These are phyloP conservation scores for Silene uniflora DNA, from an alignment of 148 eudicot genomes.

Conservation along the genomic window DNA sequence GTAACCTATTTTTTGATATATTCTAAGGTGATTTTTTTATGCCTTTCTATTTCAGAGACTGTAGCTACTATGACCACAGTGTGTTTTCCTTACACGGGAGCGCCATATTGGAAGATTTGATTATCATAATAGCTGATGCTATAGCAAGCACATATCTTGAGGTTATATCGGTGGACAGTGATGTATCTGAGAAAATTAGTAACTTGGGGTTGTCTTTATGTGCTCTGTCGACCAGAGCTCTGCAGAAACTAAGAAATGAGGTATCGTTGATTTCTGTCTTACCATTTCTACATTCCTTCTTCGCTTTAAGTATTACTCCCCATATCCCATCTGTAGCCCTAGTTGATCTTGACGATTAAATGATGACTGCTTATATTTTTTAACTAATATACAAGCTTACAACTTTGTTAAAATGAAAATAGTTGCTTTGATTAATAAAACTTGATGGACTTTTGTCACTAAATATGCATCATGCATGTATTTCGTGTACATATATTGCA, in stretches of 20 bases:
- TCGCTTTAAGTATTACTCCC: too few relatives aligned
- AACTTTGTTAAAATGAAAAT: too few relatives aligned
- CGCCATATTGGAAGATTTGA: conserved; percentile 79
- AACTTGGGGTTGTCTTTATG: conserved; percentile 67
- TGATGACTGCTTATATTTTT: too few relatives aligned
- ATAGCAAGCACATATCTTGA: conserved; percentile 86
- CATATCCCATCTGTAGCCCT: not conserved
- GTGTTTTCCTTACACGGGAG: conserved; percentile 55
- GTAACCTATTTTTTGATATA: not conserved
- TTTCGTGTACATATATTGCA: conserved; percentile 6
- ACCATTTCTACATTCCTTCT: not conserved
- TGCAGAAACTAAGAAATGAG: conserved; percentile 92
- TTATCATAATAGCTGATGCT: conserved; percentile 80
- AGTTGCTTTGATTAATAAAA: too few relatives aligned
- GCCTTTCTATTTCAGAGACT: conserved; percentile 45
- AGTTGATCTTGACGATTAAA: too few relatives aligned
- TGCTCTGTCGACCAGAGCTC: conserved; percentile 70
- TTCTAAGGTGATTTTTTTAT: not conserved
- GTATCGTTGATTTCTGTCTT: conserved; percentile 31
- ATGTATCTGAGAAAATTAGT: conserved; percentile 65
- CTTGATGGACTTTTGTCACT: too few relatives aligned
- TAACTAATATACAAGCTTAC: too few relatives aligned
- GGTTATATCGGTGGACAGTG: conserved; percentile 86
- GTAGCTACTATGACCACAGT: conserved; percentile 52
- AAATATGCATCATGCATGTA: not conserved